Percentiles rank a stretch among this genome's conserved stretches.
phyloP scores from a whole-genome alignment of 2,329 filamentous ascomycete genomes.

The Pochonia chlamydosporia region DNA sequence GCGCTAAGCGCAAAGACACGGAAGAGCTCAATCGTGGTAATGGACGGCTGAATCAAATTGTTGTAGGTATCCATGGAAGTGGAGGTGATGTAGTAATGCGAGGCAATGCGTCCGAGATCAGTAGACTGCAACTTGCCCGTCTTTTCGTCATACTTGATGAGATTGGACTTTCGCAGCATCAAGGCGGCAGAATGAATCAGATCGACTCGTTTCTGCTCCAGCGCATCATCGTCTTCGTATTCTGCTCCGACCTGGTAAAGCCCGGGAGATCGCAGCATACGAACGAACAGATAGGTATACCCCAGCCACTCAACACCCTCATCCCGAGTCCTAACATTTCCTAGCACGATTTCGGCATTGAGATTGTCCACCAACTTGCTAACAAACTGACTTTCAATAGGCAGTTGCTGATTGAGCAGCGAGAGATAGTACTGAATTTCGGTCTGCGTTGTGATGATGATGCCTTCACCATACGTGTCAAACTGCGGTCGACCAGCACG shows the following conservation, averaged over 20 bases:
- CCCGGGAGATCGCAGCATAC: constrained; percentile 92
- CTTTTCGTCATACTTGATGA: constrained; percentile 95
- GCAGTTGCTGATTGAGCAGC: constrained; percentile 91
- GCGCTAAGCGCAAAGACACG: constrained; percentile 92
- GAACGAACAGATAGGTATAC: constrained; percentile 95
- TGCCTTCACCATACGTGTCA: constrained; percentile 96
- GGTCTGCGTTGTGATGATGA: constrained; percentile 92
- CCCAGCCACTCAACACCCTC: constrained; percentile 99
- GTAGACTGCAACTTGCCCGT: constrained; percentile 83
- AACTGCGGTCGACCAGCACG: constrained; percentile 95
- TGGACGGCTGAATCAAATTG: constrained; percentile 85
- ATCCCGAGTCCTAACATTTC: constrained; percentile 84
- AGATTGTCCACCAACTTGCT: constrained; percentile 92
- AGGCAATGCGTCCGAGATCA: constrained; percentile 90
- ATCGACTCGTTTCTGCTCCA: constrained; percentile 97
- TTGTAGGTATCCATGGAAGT: constrained; percentile 97
- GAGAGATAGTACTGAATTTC: constrained; percentile 98
- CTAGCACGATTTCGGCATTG: constrained; percentile 92
- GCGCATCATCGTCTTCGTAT: constrained; percentile 83
- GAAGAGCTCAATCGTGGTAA: constrained; percentile 93
- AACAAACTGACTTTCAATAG: constrained; percentile 94
- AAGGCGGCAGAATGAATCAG: constrained; percentile 89
- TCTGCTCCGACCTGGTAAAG: constrained; percentile 94
- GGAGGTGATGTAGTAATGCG: constrained; percentile 97
- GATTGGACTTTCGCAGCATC: constrained; percentile 77